Base-by-base conservation (phyloP, 1,284 basidiomycete genomes). In the Malassezia japonica region DNA sequence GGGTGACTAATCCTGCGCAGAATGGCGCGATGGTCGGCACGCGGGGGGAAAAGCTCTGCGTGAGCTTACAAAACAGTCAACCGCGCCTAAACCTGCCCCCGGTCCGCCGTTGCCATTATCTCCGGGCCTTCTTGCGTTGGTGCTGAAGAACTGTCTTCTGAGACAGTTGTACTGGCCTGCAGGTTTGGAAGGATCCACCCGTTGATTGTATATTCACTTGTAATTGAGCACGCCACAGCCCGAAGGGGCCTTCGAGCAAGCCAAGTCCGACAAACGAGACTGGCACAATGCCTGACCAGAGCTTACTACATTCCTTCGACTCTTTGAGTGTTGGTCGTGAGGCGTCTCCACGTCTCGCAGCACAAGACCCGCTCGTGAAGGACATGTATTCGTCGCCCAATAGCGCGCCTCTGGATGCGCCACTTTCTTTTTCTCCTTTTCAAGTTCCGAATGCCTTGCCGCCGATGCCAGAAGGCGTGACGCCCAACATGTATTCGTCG, bases 211-310 rank as follows among this genome's bases (percentile, higher is more conserved):
- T n/a, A n/a, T n/a, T n/a, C n/a, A n/a, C n/a, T n/a, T n/a, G n/a
- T n/a, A n/a, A n/a, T n/a, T n/a, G n/a, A n/a, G n/a, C n/a, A n/a
- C n/a, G n/a, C n/a, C n/a, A n/a, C n/a, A n/a, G n/a, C n/a, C n/a
- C 27, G 27, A 28, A 10, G 15, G 31, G 10, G 15, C 31, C 31
- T 9, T 18, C 18, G 13, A 33, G 32, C 9, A 33, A 33, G 32
- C 32, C 32, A 33, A 33, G 32, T 6, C 32, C 18, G 15, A 15
- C 31, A 28, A 20, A 31, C 12, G 6, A 40, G 6, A 18, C 16
- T 28, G n/a, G 40, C 20, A 31, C 8, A 7, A 54, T 54, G 51
- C 16, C 51, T n/a, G 51, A 48, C 25, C 37, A 43, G 40, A n/a
- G 18, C 18, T 42, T 54, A 16, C 8, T 48, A 16, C 34, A 43